Percentiles rank a stretch among this genome's conserved stretches.
These are phyloP conservation scores for Scheffersomyces stipitis DNA, from an alignment of 805 yeast genomes.

Conservation along the genomic window DNA sequence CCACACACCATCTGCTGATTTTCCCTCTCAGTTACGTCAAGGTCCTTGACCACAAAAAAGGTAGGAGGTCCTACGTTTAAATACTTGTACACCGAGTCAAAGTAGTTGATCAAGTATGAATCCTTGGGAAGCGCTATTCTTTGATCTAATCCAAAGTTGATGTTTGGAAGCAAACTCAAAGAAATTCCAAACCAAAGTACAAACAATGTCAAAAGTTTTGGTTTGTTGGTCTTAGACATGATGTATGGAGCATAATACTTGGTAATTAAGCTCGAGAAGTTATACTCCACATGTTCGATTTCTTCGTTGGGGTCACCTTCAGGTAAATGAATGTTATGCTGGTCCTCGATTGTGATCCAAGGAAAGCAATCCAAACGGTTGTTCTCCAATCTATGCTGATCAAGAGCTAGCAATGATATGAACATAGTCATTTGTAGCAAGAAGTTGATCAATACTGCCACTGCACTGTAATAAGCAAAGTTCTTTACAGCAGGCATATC, in stretches of 20 bases:
- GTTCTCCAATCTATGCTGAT: conserved; percentile 59
- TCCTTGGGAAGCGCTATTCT: conserved; percentile 80
- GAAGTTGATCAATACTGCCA: conserved; percentile 78
- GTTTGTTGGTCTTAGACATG: conserved; percentile 46
- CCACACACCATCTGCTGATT: conserved; percentile 83
- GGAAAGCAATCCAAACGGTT: conserved; percentile 63
- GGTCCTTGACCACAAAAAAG: conserved; percentile 73
- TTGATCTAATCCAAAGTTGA: conserved; percentile 85
- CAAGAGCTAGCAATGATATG: conserved; percentile 67
- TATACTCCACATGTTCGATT: conserved; percentile 12
- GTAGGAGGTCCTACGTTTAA: conserved; percentile 90
- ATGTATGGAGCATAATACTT: conserved; percentile 60
- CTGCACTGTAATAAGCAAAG: conserved; percentile 88
- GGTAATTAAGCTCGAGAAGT: conserved; percentile 38
- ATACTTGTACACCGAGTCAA: conserved; percentile 68
- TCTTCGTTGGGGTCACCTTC: conserved; percentile 5
- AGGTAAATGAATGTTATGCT: background rate
- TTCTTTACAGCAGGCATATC: conserved; percentile 96
- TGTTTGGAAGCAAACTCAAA: conserved; percentile 62
- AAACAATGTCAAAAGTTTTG: conserved; percentile 53
- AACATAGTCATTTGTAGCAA: conserved; percentile 79
- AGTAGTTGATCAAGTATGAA: conserved; percentile 80
- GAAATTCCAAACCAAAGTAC: conserved; percentile 66
- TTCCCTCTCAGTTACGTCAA: conserved; percentile 58
- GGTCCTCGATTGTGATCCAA: conserved; percentile 38